Percentiles rank a stretch among this genome's conserved stretches.
Evolutionary conservation across 352 stramenopile genomes (phyloP).

Genomic region (Phytophthora foliorum): DNA sequence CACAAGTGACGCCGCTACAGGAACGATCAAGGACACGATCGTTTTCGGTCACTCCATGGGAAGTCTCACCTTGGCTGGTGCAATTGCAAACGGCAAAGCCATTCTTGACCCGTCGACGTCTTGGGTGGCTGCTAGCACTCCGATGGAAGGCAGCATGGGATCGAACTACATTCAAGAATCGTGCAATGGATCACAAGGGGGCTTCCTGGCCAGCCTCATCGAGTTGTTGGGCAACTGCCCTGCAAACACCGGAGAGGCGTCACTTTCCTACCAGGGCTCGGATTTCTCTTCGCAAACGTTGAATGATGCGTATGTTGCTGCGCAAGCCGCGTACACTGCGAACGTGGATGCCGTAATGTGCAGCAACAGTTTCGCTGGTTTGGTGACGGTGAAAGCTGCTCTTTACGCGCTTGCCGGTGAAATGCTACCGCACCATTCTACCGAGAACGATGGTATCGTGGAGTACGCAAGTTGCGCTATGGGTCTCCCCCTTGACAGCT

Average conservation of each 20-base stretch:
- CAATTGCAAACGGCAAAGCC: conserved; percentile 45
- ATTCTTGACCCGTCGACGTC: conserved; percentile 41
- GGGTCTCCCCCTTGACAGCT: conserved; percentile 39
- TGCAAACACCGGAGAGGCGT: conserved; percentile 34
- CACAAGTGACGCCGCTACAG: conserved; percentile 40
- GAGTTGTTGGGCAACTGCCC: conserved; percentile 57
- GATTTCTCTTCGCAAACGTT: conserved; percentile 26
- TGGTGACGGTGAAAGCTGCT: conserved; percentile 41
- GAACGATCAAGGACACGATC: conserved; percentile 72
- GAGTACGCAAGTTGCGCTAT: conserved; percentile 59
- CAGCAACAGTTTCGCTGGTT: conserved; percentile 42
- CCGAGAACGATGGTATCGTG: conserved; percentile 56
- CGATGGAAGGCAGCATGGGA: conserved; percentile 58
- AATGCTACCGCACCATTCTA: conserved; percentile 42
- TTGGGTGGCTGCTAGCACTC: conserved; percentile 50
- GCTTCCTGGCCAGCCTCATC: conserved; percentile 36
- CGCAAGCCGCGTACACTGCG: conserved; percentile 37
- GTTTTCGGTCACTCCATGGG: conserved; percentile 74
- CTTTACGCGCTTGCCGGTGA: conserved; percentile 43
- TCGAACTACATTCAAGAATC: conserved; percentile 54
- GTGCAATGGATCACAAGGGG: conserved; percentile 37
- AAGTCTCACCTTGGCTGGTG: conserved; percentile 58
- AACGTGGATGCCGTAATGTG: conserved; percentile 47
- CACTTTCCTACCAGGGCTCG: conserved; percentile 45
- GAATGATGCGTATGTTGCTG: conserved; percentile 36